Percentiles rank a stretch among this genome's conserved stretches.
Evolutionary conservation across 2,329 filamentous ascomycete species (phyloP).

Genomic region (Pseudocercospora ulei): DNA sequence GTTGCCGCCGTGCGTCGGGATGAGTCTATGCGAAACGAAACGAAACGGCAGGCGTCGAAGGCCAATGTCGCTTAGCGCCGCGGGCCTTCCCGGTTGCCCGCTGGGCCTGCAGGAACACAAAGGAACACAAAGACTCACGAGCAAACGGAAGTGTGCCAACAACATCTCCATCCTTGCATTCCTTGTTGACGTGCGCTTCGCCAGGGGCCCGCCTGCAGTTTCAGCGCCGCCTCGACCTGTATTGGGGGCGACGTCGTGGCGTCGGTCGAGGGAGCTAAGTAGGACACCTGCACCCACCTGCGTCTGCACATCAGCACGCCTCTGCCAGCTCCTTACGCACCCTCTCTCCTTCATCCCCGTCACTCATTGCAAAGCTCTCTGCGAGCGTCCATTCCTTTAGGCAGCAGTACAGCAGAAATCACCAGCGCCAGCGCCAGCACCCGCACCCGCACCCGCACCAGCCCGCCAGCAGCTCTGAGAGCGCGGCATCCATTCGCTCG

Average conservation of each 20-base stretch:
- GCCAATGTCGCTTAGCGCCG: constrained; percentile 2
- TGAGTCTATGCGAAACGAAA: constrained; percentile 4
- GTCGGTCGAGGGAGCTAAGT: constrained; percentile 17
- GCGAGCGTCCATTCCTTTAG: constrained; percentile 24
- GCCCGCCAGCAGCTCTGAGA: constrained; percentile 17
- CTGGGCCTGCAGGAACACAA: constrained; percentile 5
- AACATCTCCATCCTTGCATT: constrained; percentile 11
- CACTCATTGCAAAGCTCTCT: constrained; percentile 21
- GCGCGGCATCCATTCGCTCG: constrained; percentile 10
- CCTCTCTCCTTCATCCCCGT: constrained; percentile 25
- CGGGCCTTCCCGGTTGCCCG: not conserved
- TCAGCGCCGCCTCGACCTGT: constrained; percentile 11
- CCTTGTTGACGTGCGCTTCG: constrained; percentile 10
- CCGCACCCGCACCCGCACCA: constrained; percentile 4
- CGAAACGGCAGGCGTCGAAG: too few species aligned
- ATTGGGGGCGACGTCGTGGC: constrained; percentile 18
- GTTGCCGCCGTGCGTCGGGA: constrained; percentile 5
- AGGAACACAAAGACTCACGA: not conserved
- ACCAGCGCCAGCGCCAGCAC: constrained; percentile 6
- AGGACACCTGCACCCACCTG: constrained; percentile 18
- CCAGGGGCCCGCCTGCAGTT: constrained; percentile 12
- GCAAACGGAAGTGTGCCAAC: not conserved
- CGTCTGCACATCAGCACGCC: constrained; percentile 17
- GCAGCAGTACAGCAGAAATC: constrained; percentile 7
- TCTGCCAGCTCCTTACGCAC: constrained; percentile 28